Base-by-base conservation (phyloP, 2,329 filamentous ascomycete genomes). In the Penicillium sp. region DNA sequence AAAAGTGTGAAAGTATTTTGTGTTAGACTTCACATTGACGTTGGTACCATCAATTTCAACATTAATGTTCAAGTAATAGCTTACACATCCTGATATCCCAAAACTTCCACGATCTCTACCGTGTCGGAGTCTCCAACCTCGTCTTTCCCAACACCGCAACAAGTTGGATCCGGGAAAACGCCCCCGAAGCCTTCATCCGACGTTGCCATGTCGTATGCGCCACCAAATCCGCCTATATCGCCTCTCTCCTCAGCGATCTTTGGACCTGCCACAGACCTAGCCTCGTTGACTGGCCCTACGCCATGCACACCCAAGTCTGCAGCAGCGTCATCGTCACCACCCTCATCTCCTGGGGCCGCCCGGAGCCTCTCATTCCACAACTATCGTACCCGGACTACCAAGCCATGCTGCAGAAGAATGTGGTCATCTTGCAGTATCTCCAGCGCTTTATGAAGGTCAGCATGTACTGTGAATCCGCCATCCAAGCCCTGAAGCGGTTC, bases 291-390 rank as follows among this genome's bases (percentile, higher is more conserved):
- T 49, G 46, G 46, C 46, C 46, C 16, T 49, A 49, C 7, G 46
- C 46, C 4, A 49, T 35, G 46, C 46, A 49, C n/a, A 22, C 46
- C n/a, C 46, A 49, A 49, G 46, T 49, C n/a, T 49, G 46, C 46
- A 49, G 16, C 46, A 49, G 46, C 6, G 46, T 49, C 46, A 35
- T 49, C 5, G 46, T 49, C 46, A 49, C 46, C 14, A 49, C 46
- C 0, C 9, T 49, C 31, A 49, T 35, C 31, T 49, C 46, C 19
- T 49, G 46, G 46, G 46, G 46, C 6, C 46, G 46, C 11, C 31
- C 27, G 1, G 46, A 49, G n/a, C 46, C 46, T 19, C 46, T 49
- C 27, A 33, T 49, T 14, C 46, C 46, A 14, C 46, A 49, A 22
- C 16, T 35, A 11, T 49, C 31, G 1, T 35, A 49, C 6, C 31